Evolutionary conservation across 2,329 filamentous ascomycete genomes (phyloP), one percentile per base, ranked within the genome.

Genomic region (Aspergillus proliferans): DNA sequence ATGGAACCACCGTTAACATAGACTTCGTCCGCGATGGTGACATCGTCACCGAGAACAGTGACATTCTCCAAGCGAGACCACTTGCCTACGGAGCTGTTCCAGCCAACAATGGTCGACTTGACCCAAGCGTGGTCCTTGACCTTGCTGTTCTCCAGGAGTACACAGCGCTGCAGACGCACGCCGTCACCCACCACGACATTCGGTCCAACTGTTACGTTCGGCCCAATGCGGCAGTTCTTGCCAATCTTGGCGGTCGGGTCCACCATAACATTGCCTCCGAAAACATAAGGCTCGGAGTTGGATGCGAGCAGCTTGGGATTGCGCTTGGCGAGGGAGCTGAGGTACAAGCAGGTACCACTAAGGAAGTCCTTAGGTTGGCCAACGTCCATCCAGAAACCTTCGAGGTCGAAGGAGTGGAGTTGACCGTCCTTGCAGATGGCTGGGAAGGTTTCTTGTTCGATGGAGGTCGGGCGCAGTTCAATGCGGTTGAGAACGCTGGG

Each of bases 311-410:
- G 80, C 76, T 94, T 91, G 66, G 88, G 88, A 68, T 84, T 83
- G 75, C 87, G 90, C 82, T 95, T 95, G 51, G 90, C 81, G 52
- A 97, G 82, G 3, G 89, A 95, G 43, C 88, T 90, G 46, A 98
- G 87, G 77, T 96, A 97, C 54, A 98, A 81, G 75, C 92, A 97
- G 53, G 93, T 97, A 55, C 92, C 92, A 19, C 87, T 89, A 48
- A 98, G 79, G 82, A 97, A 98, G 69, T 98, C 92, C 78, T 97
- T 98, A 61, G 92, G 92, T 75, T 98, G 92, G 63, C 92, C 92
- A 57, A 98, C 89, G 62, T 97, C 92, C 92, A 97, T 97, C 92
- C 92, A 97, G 83, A 94, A 97, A 61, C 92, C 90, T 59, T 96
- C 90, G 26, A 97, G 83, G 68, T 97, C 92, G 68, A 95, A 96